Evolutionary conservation across 805 yeast genomes (phyloP).

Genomic region (Pichia pseudocactophila): DNA sequence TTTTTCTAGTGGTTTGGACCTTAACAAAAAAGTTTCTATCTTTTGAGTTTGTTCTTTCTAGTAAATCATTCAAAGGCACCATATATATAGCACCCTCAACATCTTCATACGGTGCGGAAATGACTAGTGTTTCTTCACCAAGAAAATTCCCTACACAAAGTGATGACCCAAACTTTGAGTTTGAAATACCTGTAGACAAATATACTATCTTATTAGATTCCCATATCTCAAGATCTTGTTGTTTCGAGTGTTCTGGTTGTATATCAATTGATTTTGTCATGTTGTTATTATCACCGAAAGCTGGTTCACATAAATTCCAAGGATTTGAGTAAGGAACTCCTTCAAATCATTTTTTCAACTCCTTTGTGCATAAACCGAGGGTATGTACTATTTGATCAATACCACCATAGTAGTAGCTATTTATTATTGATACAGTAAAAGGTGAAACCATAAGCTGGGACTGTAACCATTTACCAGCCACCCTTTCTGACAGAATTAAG

Average conservation of each 20-base stretch:
- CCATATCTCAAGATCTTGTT: neutral
- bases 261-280: no score
- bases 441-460: slow-evolving; percentile 31
- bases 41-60: neutral
- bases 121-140: slow-evolving; percentile 33
- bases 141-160: slow-evolving; percentile 36
- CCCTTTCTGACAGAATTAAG: slow-evolving; percentile 9
- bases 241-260: no score
- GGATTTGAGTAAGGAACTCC: slow-evolving; percentile 19
- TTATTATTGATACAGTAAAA: slow-evolving; percentile 32
- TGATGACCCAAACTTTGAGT: slow-evolving; percentile 40
- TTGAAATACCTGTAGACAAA: slow-evolving; percentile 15
- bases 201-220: slow-evolving; percentile 1
- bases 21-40: neutral
- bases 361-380: slow-evolving; percentile 30
- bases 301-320: slow-evolving; percentile 29
- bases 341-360: slow-evolving; percentile 35
- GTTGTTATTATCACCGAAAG: neutral
- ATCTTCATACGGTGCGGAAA: slow-evolving; percentile 44
- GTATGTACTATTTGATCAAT: slow-evolving; percentile 37
- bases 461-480: slow-evolving; percentile 7
- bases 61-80: slow-evolving; percentile 30
- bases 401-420: slow-evolving; percentile 46
- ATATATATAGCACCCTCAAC: slow-evolving; percentile 36
- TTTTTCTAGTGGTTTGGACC: no score